phyloP scores from a whole-genome alignment of 75 land plant genomes.

The Larix kaempferi region DNA sequence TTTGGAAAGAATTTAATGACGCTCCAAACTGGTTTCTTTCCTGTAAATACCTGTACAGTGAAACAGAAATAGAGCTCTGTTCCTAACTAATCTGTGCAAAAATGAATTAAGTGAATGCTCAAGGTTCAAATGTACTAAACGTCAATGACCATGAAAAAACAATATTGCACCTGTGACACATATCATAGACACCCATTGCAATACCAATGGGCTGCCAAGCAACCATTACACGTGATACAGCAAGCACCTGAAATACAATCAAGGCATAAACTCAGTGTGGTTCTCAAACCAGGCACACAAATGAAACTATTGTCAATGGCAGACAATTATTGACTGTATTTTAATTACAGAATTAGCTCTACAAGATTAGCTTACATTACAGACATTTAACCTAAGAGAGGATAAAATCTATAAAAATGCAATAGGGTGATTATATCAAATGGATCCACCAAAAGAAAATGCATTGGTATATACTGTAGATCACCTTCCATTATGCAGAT shows the following conservation, averaged over 20 bases:
- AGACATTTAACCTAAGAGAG: no score
- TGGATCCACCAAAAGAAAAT: background rate
- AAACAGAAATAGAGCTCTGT: background rate
- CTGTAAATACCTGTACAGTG: conserved; percentile 55
- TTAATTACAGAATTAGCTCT: background rate
- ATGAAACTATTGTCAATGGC: background rate
- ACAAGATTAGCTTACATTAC: background rate
- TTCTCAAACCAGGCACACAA: background rate
- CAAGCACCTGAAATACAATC: conserved; percentile 58
- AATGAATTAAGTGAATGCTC: background rate
- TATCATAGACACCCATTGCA: conserved; percentile 91
- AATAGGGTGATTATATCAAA: background rate
- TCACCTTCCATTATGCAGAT: background rate
- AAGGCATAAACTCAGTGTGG: background rate
- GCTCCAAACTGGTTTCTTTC: conserved; percentile 98
- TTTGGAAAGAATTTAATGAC: conserved; percentile 82
- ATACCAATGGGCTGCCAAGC: conserved; percentile 99
- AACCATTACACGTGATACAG: conserved; percentile 89
- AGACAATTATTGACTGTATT: background rate
- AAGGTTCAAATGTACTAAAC: background rate
- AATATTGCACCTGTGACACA: conserved; percentile 82
- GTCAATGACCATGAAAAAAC: background rate
- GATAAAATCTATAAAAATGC: background rate
- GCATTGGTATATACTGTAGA: background rate
- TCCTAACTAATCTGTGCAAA: conserved; percentile 18